Base-by-base conservation (phyloP, 2,329 filamentous ascomycete genomes). In the Fusarium tricinctum region DNA sequence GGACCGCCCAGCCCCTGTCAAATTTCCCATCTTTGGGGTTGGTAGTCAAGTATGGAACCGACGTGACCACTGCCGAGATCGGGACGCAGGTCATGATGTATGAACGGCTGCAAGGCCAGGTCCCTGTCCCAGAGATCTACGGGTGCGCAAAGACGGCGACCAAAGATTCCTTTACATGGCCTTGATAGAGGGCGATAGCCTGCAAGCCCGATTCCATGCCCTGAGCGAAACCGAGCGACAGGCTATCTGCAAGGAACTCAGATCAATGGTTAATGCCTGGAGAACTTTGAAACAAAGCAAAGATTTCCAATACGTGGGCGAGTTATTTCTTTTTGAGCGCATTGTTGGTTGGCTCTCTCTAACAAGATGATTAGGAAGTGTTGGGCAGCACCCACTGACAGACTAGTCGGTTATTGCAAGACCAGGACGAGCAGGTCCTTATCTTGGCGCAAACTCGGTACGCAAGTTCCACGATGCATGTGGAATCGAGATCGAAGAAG, bases 61-160 rank as follows among this genome's bases (percentile, higher is more conserved):
- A 76, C 30, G 65, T 75, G 15, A 77, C 73, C n/a, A 32, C 73
- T 39, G 52, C 58, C 26, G 78, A 79, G 55, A 73, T 72, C 20
- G 42, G 73, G 47, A 73, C 76, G 19, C 76, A 79, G 65, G 58
- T 59, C 3, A 69, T 72, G 63, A 43, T 79, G 51, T 57, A 63
- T 42, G 63, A 76, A 54, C 56, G 62, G n/a, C 51, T 78, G 17
- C 26, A 68, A 54, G 76, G 59, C 43, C 61, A 44, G 19, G 67
- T 75, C 1, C 67, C 69, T 6, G 50, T 73, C 9, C 70, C 73
- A 8, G 72, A 75, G 44, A 80, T 89, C 80, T 76, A 72, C 32
- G 71, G 63, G 10, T 75, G 69, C 71, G 33, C 30, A 65, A 60
- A 47, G 59, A 70, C 38, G 54, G 46, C 22, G 47, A 45, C 5